phyloP scores from a whole-genome alignment of 2,329 filamentous ascomycete genomes.

The Curvularia lunata region DNA sequence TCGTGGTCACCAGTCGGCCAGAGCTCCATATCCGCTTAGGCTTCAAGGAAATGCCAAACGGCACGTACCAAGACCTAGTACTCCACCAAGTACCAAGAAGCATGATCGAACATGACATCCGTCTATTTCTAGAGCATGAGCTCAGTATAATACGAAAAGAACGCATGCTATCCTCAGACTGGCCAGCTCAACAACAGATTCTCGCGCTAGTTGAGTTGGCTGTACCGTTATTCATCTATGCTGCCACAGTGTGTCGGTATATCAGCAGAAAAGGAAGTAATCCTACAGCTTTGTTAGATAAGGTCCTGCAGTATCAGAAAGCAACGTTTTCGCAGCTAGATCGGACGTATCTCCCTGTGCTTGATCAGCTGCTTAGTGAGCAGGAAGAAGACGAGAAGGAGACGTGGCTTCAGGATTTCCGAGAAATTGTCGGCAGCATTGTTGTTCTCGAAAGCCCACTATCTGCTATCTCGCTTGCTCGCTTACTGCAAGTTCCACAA shows the following conservation, averaged over 20 bases:
- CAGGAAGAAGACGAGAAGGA: slow-evolving; percentile 38
- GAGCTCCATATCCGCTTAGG: slow-evolving; percentile 30
- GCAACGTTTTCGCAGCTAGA: slow-evolving; percentile 26
- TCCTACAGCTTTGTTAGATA: slow-evolving; percentile 19
- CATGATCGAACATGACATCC: slow-evolving; percentile 29
- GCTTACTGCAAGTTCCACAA: slow-evolving; percentile 22
- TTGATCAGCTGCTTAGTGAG: slow-evolving; percentile 31
- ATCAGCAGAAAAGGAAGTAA: slow-evolving; percentile 22
- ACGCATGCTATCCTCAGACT: slow-evolving; percentile 17
- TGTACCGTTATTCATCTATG: slow-evolving; percentile 45
- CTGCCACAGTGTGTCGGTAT: slow-evolving; percentile 37
- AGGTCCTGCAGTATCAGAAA: slow-evolving; percentile 23
- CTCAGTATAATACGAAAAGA: slow-evolving; percentile 23
- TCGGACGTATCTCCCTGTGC: slow-evolving; percentile 25
- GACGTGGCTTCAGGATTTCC: slow-evolving; percentile 17
- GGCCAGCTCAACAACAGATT: slow-evolving; percentile 21
- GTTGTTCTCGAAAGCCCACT: slow-evolving; percentile 29
- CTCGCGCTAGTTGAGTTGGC: slow-evolving; percentile 32
- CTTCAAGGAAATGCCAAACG: slow-evolving; percentile 27
- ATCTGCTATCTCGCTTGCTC: slow-evolving; percentile 19
- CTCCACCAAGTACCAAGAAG: slow-evolving; percentile 27
- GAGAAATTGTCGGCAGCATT: slow-evolving; percentile 26
- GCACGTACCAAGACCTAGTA: slow-evolving; percentile 28
- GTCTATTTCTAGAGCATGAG: slow-evolving; percentile 25
- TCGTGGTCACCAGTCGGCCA: slow-evolving; percentile 30